phyloP scores from a whole-genome alignment of 805 yeast species.

The Barnettozyma sucrosica region DNA sequence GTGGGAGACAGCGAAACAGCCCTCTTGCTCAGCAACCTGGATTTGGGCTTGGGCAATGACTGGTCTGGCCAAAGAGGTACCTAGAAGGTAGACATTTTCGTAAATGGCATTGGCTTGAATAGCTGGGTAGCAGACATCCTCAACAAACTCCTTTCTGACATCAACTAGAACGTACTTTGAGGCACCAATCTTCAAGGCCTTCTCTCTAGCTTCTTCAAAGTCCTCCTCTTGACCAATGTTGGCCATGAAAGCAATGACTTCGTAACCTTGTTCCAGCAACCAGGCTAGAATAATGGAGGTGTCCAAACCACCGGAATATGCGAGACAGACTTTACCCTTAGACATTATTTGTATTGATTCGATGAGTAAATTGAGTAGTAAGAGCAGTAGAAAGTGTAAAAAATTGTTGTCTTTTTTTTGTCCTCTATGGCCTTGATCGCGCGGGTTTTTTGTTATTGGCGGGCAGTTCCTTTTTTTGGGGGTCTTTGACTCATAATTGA shows the following conservation, averaged over 20 bases:
- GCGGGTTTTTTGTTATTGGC: not conserved
- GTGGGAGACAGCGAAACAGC: constrained; percentile 97
- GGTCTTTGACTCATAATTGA: constrained; percentile 1
- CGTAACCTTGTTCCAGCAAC: constrained; percentile 97
- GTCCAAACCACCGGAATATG: constrained; percentile 98
- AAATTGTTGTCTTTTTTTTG: not conserved
- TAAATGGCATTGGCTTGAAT: constrained; percentile 96
- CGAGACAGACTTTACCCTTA: constrained; percentile 98
- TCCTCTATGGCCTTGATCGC: not conserved
- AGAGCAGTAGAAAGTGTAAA: not conserved
- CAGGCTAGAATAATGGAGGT: constrained; percentile 97
- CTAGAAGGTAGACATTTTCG: constrained; percentile 93
- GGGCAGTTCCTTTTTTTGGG: not conserved
- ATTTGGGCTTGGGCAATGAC: constrained; percentile 98
- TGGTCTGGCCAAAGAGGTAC: constrained; percentile 98
- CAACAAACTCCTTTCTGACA: constrained; percentile 91
- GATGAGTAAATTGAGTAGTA: not conserved
- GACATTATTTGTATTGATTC: constrained; percentile 48
- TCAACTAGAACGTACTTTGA: constrained; percentile 91
- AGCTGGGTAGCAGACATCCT: constrained; percentile 89
- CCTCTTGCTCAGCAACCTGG: constrained; percentile 92
- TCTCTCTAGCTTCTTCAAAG: constrained; percentile 92
- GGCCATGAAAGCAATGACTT: constrained; percentile 97
- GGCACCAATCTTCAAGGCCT: constrained; percentile 96
- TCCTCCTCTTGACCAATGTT: constrained; percentile 99